phyloP scores from a whole-genome alignment of 75 land plant genomes.

The Picea glauca region DNA sequence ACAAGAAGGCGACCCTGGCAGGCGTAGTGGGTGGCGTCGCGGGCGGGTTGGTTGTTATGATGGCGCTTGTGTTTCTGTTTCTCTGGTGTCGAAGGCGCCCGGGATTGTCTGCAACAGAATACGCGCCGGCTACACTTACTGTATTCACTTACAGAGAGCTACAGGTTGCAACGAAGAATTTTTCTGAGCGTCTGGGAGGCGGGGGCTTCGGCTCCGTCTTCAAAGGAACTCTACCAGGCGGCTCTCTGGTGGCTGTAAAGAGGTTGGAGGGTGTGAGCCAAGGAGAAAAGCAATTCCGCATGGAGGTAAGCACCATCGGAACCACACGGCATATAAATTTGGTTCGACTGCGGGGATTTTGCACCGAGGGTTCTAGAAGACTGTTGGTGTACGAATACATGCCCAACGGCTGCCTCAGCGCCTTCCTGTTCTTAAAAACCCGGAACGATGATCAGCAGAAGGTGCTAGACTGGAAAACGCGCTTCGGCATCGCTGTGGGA shows the following conservation, averaged over 20 bases:
- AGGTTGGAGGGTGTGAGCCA: neutral
- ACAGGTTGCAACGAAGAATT: neutral
- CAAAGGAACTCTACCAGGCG: constrained; percentile 7
- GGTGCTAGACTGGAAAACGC: constrained; percentile 6
- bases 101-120: neutral
- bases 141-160: constrained; percentile 2
- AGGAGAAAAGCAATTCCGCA: constrained; percentile 34
- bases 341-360: constrained; percentile 28
- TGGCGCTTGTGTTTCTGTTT: neutral
- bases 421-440: neutral
- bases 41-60: neutral
- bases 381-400: constrained; percentile 27
- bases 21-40: neutral
- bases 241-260: constrained; percentile 1
- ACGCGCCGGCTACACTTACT: neutral
- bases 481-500: neutral
- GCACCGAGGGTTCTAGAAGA: constrained; percentile 17
- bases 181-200: neutral
- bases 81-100: neutral
- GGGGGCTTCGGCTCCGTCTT: constrained; percentile 10
- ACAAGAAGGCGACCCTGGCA: neutral
- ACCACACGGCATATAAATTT: constrained; percentile 27
- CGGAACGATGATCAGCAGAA: neutral
- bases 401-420: constrained; percentile 21
- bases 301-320: constrained; percentile 30